Evolutionary conservation across 805 yeast genomes (phyloP).

Genomic region (Yarrowia yakushimensis): DNA sequence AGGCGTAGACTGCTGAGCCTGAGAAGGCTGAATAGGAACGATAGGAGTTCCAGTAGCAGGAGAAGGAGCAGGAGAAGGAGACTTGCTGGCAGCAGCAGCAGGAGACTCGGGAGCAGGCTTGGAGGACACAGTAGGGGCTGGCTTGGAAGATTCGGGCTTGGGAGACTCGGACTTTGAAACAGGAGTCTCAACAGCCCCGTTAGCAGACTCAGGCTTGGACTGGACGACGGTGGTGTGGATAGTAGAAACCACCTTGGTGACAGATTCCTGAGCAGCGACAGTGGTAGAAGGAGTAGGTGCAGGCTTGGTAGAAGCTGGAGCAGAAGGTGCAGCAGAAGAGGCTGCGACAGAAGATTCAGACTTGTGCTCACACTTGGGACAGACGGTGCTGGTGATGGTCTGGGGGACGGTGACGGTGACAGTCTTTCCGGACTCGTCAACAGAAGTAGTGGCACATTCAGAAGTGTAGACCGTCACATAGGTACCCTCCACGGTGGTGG

Average conservation of each 20-base stretch:
- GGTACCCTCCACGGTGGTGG: not conserved
- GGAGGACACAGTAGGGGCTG: not conserved
- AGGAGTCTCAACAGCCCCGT: not conserved
- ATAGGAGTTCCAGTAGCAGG: not conserved
- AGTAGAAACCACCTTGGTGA: not conserved
- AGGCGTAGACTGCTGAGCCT: not conserved
- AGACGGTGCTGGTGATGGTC: not conserved
- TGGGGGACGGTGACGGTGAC: not conserved
- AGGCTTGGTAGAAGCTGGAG: not conserved
- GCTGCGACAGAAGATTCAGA: not conserved
- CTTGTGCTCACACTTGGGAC: constrained; percentile 4
- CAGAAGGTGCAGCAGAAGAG: not conserved
- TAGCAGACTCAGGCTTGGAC: not conserved
- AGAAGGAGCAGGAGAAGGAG: not conserved
- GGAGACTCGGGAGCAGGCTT: not conserved
- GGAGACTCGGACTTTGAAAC: not conserved
- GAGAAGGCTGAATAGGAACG: not conserved
- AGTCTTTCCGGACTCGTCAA: not conserved
- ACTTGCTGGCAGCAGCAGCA: not conserved
- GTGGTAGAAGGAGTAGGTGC: not conserved
- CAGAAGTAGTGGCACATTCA: not conserved
- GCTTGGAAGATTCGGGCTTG: not conserved
- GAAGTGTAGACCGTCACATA: constrained; percentile 8
- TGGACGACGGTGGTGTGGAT: not conserved
- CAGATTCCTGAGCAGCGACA: not conserved